Evolutionary conservation across 352 stramenopile species (phyloP), one percentile per base, ranked within the genome.

Genomic region (Halophytophthora polymorphica): DNA sequence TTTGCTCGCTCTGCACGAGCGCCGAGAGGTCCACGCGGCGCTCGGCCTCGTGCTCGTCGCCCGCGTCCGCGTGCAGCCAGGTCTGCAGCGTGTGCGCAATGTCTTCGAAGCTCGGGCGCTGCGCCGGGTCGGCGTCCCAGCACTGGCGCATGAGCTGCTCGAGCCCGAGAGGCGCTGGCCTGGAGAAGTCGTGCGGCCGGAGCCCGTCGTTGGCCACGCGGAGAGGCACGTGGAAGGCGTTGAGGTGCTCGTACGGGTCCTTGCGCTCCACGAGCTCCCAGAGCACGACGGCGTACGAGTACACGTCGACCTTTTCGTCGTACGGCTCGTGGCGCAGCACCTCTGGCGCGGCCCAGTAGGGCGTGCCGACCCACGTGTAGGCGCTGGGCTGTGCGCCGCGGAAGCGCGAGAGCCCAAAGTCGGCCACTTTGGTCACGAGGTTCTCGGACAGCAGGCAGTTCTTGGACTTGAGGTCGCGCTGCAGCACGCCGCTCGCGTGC

Each of bases 401-500:
- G 50, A 85, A 91, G 0, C 81, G 73, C 2, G 77, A 58, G 35
- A 91, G 77, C 8, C 81, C 81, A 62, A 89, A 91, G 45, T 91
- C 81, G 2, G 77, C 65, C 15, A 89, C 77, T 57, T 91, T 91
- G 47, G 84, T 69, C 2, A 89, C 76, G 2, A 91, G 56, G 40
- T 91, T 86, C 33, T 91, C 77, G 7, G 77, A 89, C 0, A 91
- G 58, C 29, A 91, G 61, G 28, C 74, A 83, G 59, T 91, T 91
- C 49, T 89, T 88, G 31, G 81, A 89, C 46, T 91, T 91, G 28
- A 91, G 58, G 39, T 91, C 81, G 6, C 81, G 71, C 44, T 91
- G 81, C 28, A 91, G 55, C 17, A 91, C 67, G 19, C 73, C 61
- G 11, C 61, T 57, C 0, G 60, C 65, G 36, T 91, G 81, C 39